phyloP scores from a whole-genome alignment of 108 stramenopile species.

The Cyclotella baltica region DNA sequence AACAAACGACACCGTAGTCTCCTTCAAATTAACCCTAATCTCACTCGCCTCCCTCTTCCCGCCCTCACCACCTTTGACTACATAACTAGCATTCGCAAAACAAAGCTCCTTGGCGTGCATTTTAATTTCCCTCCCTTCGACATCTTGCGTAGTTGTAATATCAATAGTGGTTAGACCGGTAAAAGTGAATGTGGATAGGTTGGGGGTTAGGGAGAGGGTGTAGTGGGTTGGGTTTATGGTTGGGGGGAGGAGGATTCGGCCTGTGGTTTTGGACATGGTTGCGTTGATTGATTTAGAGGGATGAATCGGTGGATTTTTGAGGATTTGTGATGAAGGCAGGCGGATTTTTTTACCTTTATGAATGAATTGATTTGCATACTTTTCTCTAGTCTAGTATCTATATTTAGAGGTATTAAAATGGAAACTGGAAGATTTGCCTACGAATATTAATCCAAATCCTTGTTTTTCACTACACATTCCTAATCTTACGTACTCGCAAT shows the following conservation, averaged over 20 bases:
- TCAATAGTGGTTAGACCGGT: conserved; percentile 66
- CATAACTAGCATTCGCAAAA: conserved; percentile 63
- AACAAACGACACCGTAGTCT: conserved; percentile 78
- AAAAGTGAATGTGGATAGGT: conserved; percentile 90
- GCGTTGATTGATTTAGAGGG: too few species aligned
- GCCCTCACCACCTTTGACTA: conserved; percentile 15
- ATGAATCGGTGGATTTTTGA: too few species aligned
- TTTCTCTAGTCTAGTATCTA: too few species aligned
- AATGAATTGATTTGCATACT: too few species aligned
- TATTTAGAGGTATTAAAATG: too few species aligned
- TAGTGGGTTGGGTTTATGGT: conserved; percentile 72
- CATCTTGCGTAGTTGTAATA: conserved; percentile 44
- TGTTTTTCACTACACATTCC: too few species aligned
- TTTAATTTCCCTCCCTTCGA: conserved; percentile 59
- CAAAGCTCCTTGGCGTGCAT: conserved; percentile 93
- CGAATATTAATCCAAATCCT: too few species aligned
- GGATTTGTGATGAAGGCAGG: too few species aligned
- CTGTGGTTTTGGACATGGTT: conserved; percentile 49
- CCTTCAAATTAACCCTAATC: conserved; percentile 69
- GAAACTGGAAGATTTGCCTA: too few species aligned
- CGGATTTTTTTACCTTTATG: too few species aligned
- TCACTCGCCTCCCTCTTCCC: conserved; percentile 43
- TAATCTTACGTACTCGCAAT: too few species aligned
- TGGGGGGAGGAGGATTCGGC: conserved; percentile 68
- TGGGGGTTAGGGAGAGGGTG: conserved; percentile 77